These are phyloP conservation scores for Globisporangium heterothallicum DNA, from an alignment of 352 stramenopile species.

Conservation along the genomic window DNA sequence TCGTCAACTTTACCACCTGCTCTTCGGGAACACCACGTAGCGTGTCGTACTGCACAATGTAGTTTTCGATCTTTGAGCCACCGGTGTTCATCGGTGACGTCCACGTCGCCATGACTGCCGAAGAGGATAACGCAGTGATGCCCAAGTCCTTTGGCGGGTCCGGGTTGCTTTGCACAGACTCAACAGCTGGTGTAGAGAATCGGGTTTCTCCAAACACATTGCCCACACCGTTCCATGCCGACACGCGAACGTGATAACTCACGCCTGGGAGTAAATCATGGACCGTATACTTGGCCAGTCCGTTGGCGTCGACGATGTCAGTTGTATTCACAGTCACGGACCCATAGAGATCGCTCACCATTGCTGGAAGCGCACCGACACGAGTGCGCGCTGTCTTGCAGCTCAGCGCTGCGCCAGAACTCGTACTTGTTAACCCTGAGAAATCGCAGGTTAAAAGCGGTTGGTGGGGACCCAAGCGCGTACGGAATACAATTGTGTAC, in stretches of 20 bases:
- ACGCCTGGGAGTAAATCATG: conserved; percentile 27
- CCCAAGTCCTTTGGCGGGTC: conserved; percentile 43
- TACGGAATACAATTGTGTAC: conserved; percentile 68
- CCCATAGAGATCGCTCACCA: conserved; percentile 72
- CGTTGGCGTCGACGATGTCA: conserved; percentile 17
- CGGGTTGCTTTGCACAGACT: conserved; percentile 27
- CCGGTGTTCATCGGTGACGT: conserved; percentile 44
- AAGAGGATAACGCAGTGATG: conserved; percentile 31
- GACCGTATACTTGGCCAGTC: conserved; percentile 29
- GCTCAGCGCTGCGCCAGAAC: conserved; percentile 18
- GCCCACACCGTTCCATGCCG: conserved; percentile 91
- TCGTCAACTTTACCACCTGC: conserved; percentile 43
- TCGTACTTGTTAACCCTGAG: conserved; percentile 40
- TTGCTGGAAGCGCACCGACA: conserved; percentile 55
- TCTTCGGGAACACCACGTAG: conserved; percentile 54
- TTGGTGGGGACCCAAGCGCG: conserved; percentile 44
- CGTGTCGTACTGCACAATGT: conserved; percentile 56
- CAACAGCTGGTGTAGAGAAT: conserved; percentile 74
- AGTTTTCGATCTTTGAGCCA: conserved; percentile 34
- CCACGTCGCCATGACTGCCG: conserved; percentile 45
- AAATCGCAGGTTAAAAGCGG: conserved; percentile 49
- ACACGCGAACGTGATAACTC: conserved; percentile 85
- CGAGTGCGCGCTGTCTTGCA: conserved; percentile 30
- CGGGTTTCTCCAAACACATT: conserved; percentile 74
- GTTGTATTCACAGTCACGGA: conserved; percentile 41